phyloP scores from a whole-genome alignment of 768 basidiomycete genomes.

The Ephemerocybe angulata region DNA sequence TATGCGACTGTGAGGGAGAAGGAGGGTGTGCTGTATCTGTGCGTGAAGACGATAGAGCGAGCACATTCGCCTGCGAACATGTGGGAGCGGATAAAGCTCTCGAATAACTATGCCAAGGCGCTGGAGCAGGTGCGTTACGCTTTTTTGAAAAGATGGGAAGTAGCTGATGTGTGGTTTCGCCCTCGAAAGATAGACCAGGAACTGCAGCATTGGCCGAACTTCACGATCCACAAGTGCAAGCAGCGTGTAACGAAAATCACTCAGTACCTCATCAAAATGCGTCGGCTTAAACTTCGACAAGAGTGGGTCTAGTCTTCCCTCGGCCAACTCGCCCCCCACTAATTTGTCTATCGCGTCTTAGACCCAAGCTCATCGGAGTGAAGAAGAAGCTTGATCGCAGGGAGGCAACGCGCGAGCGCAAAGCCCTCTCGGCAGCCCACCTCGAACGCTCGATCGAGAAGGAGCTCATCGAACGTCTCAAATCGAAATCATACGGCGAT shows the following conservation, averaged over 20 bases:
- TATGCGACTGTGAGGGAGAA: slow-evolving; percentile 98
- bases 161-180: neutral
- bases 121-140: slow-evolving; percentile 74
- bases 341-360: slow-evolving; percentile 24
- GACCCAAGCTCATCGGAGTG: slow-evolving; percentile 89
- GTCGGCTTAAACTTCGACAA: slow-evolving; percentile 79
- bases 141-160: too few species aligned
- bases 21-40: slow-evolving; percentile 90
- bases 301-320: slow-evolving; percentile 69
- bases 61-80: slow-evolving; percentile 94
- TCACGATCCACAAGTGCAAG: slow-evolving; percentile 97
- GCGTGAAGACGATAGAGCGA: slow-evolving; percentile 95
- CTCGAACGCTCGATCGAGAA: slow-evolving; percentile 94
- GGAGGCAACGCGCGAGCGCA: slow-evolving; percentile 89
- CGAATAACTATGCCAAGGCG: slow-evolving; percentile 92
- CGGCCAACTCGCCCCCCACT: neutral
- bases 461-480: slow-evolving; percentile 92
- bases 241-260: slow-evolving; percentile 98
- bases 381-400: slow-evolving; percentile 97
- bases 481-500: slow-evolving; percentile 96
- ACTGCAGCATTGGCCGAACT: slow-evolving; percentile 97
- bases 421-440: slow-evolving; percentile 93
- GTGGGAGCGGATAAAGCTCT: slow-evolving; percentile 95
- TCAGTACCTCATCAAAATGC: slow-evolving; percentile 98
- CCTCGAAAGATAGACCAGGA: slow-evolving; percentile 81